These are phyloP conservation scores for Penicillium oxalicum DNA, from an alignment of 2,329 filamentous ascomycete species.

Conservation along the genomic window DNA sequence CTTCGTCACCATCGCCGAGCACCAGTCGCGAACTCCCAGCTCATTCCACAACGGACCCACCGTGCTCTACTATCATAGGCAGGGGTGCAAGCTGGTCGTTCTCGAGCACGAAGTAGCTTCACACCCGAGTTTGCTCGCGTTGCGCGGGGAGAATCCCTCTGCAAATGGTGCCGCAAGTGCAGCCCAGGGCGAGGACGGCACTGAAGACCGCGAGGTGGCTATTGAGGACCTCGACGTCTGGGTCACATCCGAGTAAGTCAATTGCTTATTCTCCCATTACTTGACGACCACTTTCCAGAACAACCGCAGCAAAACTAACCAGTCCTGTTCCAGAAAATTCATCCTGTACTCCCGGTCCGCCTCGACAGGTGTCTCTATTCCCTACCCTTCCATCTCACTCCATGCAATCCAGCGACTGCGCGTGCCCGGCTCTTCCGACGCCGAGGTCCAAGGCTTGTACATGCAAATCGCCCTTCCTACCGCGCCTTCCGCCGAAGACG, in stretches of 20 bases:
- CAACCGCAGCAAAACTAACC: not conserved
- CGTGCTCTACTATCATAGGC: conserved; percentile 44
- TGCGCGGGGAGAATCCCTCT: conserved; percentile 19
- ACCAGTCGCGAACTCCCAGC: conserved; percentile 44
- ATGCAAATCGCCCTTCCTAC: conserved; percentile 41
- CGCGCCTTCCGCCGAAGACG: conserved; percentile 24
- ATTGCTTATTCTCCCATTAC: not conserved
- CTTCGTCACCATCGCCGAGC: conserved; percentile 40
- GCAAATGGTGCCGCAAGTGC: conserved; percentile 8
- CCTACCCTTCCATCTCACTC: conserved; percentile 45
- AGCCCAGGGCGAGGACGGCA: conserved; percentile 6
- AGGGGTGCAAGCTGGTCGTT: conserved; percentile 41
- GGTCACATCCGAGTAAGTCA: conserved; percentile 45
- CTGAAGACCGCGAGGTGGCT: conserved; percentile 29
- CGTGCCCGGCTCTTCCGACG: conserved; percentile 23
- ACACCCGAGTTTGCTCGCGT: conserved; percentile 29
- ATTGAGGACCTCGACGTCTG: conserved; percentile 40
- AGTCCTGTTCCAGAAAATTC: conserved; percentile 34
- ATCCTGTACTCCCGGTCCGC: conserved; percentile 35
- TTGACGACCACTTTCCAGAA: no score
- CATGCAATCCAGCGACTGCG: conserved; percentile 44
- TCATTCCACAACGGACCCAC: conserved; percentile 45
- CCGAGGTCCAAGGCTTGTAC: conserved; percentile 41
- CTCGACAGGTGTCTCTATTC: conserved; percentile 39
- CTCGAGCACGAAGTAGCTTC: conserved; percentile 36